Evolutionary conservation across 306 rosid species (phyloP).

Genomic region (Alnus glutinosa): DNA sequence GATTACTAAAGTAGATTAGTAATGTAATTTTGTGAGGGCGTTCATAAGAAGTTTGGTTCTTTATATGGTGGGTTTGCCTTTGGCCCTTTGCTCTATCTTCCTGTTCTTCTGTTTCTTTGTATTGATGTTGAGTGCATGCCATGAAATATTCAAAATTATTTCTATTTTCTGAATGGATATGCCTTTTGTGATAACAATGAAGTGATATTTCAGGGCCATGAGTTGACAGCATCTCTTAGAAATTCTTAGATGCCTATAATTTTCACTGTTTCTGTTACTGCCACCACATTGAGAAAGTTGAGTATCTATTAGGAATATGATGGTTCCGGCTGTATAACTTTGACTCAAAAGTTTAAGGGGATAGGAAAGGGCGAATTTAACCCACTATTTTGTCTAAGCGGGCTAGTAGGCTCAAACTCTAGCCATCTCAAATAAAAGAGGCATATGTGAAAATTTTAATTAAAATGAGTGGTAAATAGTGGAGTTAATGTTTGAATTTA

Average conservation of each 20-base stretch:
- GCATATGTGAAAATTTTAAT: too few relatives aligned
- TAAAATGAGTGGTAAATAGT: too few relatives aligned
- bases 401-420: too few relatives aligned
- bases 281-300: neutral
- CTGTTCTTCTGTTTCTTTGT: constrained; percentile 38
- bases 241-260: neutral
- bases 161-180: constrained; percentile 34
- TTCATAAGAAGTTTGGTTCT: constrained; percentile 29
- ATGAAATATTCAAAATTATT: constrained; percentile 35
- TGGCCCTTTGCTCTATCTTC: constrained; percentile 29
- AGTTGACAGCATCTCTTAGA: neutral
- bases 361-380: too few relatives aligned
- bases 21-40: constrained; percentile 25
- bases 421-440: too few relatives aligned
- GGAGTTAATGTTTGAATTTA: too few relatives aligned
- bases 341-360: too few relatives aligned
- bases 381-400: too few relatives aligned
- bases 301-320: too few relatives aligned
- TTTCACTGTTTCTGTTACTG: neutral
- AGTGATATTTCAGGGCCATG: constrained; percentile 19
- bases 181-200: constrained; percentile 34
- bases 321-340: too few relatives aligned
- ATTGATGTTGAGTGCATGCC: constrained; percentile 14
- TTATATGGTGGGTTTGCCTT: constrained; percentile 36
- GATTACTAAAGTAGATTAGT: constrained; percentile 59